Evolutionary conservation across 306 rosid genomes (phyloP).

Genomic region (cucumber (Cucumis sativus)): DNA sequence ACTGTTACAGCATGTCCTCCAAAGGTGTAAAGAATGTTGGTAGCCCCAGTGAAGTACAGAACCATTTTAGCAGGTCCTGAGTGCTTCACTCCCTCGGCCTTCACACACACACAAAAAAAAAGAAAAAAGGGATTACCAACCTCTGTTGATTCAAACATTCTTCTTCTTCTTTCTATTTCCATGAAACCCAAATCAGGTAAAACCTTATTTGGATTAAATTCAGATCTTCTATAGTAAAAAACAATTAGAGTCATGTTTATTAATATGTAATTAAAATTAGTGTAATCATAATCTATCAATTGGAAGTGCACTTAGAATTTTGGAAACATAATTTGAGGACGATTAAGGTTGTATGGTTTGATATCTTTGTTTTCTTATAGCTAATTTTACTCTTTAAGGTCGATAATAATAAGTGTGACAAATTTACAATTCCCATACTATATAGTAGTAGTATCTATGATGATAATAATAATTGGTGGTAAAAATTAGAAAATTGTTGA

Average conservation of each 20-base stretch:
- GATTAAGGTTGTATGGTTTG: no score
- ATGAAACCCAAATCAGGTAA: neutral
- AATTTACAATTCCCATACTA: no score
- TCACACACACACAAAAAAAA: neutral
- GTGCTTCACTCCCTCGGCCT: constrained; percentile 93
- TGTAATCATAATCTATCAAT: no score
- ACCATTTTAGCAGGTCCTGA: constrained; percentile 82
- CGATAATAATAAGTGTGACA: no score
- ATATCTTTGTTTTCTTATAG: no score
- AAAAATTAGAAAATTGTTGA: no score
- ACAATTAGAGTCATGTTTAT: neutral
- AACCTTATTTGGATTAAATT: neutral
- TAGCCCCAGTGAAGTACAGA: constrained; percentile 94
- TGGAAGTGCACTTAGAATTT: no score
- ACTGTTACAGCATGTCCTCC: constrained; percentile 99
- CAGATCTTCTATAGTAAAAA: neutral
- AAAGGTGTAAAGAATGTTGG: constrained; percentile 94
- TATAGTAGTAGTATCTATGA: no score
- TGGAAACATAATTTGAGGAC: no score
- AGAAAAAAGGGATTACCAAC: neutral
- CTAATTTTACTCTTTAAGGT: no score
- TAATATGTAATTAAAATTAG: no score
- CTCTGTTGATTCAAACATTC: neutral
- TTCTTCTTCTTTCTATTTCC: neutral
- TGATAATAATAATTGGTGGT: no score